A percentile compares a stretch with the other conserved stretches of the same genome.
These are phyloP conservation scores for Fusarium sp. DNA, from an alignment of 2,329 filamentous ascomycete species.

Conservation along the genomic window DNA sequence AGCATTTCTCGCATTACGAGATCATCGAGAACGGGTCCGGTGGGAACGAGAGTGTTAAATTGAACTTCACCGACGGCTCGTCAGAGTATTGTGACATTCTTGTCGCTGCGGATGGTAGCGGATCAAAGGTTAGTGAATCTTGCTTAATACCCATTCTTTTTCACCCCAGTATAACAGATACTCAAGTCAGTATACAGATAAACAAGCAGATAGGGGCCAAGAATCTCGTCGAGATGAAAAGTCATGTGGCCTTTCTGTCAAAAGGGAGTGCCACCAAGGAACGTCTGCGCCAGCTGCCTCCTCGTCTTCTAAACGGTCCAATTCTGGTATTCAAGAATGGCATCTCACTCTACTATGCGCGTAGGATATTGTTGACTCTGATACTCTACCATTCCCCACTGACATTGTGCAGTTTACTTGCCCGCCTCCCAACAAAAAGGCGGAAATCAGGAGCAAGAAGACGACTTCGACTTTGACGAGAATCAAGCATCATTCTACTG, in stretches of 20 bases:
- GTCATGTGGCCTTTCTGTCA: neutral
- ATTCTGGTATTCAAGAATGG: neutral
- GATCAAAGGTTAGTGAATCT: neutral
- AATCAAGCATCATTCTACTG: neutral
- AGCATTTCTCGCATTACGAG: neutral
- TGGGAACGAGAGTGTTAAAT: neutral
- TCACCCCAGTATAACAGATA: neutral
- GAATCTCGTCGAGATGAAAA: neutral
- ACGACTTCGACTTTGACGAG: neutral
- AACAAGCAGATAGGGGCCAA: neutral
- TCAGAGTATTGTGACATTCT: neutral
- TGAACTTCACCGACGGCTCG: neutral
- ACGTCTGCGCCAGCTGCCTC: neutral
- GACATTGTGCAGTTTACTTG: neutral
- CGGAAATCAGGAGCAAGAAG: accelerated
- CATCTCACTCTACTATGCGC: neutral
- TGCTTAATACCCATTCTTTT: neutral
- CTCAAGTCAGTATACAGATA: neutral
- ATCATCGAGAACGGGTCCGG: accelerated
- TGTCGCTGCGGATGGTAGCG: neutral
- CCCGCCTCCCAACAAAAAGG: neutral
- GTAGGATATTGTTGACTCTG: accelerated
- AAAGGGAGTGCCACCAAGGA: neutral
- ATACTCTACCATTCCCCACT: neutral
- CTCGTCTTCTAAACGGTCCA: neutral